These are phyloP conservation scores for Melanomma pulvis-pyrius DNA, from an alignment of 495 filamentous ascomycete genomes.

Conservation along the genomic window DNA sequence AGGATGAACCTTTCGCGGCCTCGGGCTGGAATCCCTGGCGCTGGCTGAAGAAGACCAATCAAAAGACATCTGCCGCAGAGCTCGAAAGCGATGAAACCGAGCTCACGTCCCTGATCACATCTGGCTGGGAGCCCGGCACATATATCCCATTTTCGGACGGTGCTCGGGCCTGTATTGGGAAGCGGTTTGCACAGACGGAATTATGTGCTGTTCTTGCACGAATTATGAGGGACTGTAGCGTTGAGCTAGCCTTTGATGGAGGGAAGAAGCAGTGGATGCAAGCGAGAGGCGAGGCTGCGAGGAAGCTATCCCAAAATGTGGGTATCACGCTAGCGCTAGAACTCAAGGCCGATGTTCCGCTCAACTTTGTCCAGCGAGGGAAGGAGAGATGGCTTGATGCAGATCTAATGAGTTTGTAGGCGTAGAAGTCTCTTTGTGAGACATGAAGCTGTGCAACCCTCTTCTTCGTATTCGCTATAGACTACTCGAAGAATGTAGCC, in stretches of 20 bases:
- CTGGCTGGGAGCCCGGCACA: background rate
- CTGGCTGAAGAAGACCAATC: background rate
- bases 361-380: background rate
- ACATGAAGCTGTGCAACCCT: too few species aligned
- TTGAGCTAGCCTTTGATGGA: background rate
- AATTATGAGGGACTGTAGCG: background rate
- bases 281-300: background rate
- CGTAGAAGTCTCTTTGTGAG: too few species aligned
- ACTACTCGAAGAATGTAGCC: too few species aligned
- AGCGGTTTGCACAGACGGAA: background rate
- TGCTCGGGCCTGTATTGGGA: background rate
- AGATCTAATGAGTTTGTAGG: too few species aligned
- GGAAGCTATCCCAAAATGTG: background rate
- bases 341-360: background rate
- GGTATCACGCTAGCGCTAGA: background rate
- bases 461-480: too few species aligned
- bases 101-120: background rate
- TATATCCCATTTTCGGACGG: conserved; percentile 7
- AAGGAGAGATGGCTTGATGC: too few species aligned
- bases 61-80: background rate
- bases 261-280: background rate
- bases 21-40: background rate
- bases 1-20: background rate
- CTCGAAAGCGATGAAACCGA: background rate
- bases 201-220: conserved; percentile 1